A percentile compares a stretch with the other conserved stretches of the same genome.
Conservation (phyloP, 345 rosid species). For the Eucalyptus tenuipes region DNA sequence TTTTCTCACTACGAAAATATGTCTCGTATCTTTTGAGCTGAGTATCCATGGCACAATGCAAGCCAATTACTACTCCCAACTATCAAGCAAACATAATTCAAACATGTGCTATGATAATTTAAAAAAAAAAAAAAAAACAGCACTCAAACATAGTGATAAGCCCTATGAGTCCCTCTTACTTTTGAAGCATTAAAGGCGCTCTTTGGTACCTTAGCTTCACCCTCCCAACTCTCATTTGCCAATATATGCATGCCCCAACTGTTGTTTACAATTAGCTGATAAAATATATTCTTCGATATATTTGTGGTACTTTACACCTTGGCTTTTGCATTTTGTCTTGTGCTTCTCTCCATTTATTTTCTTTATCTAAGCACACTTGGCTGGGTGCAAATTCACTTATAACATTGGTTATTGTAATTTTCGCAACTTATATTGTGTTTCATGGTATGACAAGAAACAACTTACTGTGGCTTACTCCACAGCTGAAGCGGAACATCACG, state of each 20-base stretch:
- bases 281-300: background rate
- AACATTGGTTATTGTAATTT: background rate
- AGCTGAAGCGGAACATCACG: fast-evolving
- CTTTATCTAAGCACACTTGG: background rate
- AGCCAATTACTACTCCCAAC: background rate
- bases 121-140: background rate
- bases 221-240: background rate
- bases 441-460: background rate
- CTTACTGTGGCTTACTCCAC: background rate
- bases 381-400: background rate
- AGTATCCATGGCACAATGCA: background rate
- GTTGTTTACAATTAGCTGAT: background rate
- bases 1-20: background rate
- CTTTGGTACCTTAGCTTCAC: background rate
- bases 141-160: background rate
- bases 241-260: background rate
- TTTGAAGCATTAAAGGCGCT: background rate
- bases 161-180: background rate
- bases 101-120: background rate
- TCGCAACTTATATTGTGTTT: background rate
- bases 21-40: background rate
- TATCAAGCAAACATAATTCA: background rate
- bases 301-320: background rate
- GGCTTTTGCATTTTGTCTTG: background rate
- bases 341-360: background rate